phyloP scores from a whole-genome alignment of 2,329 filamentous ascomycete genomes.

The Penicillium thymicola region DNA sequence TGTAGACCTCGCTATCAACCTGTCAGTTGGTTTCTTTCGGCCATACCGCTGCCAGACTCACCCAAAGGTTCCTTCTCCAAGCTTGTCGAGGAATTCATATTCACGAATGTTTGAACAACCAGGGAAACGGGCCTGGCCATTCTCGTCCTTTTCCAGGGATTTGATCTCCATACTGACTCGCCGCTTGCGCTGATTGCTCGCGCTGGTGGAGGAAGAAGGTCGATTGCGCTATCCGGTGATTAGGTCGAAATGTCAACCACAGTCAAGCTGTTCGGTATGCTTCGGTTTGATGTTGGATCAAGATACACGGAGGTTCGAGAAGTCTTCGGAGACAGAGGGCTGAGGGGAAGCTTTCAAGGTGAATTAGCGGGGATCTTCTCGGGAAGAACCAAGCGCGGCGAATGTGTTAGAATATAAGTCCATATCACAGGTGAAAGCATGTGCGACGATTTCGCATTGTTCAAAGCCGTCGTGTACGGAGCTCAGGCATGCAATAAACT shows the following conservation, averaged over 20 bases:
- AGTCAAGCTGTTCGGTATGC: neutral
- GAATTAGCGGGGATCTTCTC: neutral
- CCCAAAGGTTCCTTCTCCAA: slow-evolving; percentile 96
- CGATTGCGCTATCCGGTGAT: neutral
- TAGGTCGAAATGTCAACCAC: neutral
- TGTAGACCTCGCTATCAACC: slow-evolving; percentile 75
- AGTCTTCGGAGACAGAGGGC: neutral
- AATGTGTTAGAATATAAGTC: neutral
- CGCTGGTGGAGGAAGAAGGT: neutral
- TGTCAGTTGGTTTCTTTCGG: slow-evolving; percentile 10
- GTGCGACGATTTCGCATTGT: slow-evolving; percentile 8
- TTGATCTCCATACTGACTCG: slow-evolving; percentile 32
- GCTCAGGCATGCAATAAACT: neutral
- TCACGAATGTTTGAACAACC: slow-evolving; percentile 67
- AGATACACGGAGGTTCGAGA: neutral
- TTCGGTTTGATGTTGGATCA: neutral
- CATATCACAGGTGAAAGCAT: neutral
- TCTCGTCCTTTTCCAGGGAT: slow-evolving; percentile 46
- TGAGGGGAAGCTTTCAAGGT: neutral
- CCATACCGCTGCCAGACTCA: slow-evolving; percentile 41
- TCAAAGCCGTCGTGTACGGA: neutral
- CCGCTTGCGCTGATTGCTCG: neutral
- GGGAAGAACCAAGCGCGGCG: neutral
- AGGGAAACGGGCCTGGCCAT: slow-evolving; percentile 61
- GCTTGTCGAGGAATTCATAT: slow-evolving; percentile 48